A percentile compares a stretch with the other conserved stretches of the same genome.
Conservation (phyloP, 352 stramenopile species). For the Pythium dissimile region DNA sequence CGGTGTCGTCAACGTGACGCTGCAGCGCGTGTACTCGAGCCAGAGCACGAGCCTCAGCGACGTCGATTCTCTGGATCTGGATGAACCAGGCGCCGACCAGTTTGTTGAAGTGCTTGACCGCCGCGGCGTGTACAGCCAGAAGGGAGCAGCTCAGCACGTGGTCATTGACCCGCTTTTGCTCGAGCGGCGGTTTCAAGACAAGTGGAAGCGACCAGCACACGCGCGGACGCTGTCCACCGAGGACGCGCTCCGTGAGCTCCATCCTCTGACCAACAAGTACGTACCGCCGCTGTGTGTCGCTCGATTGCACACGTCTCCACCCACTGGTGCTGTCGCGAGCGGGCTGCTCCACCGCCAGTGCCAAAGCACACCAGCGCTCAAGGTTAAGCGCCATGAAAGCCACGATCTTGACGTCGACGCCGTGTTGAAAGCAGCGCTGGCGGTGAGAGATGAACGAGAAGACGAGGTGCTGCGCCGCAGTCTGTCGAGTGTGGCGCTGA, state of each 20-base stretch:
- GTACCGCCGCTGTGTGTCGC: slow-evolving; percentile 49
- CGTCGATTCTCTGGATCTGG: not conserved
- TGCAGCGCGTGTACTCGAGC: slow-evolving; percentile 13
- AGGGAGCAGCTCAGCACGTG: slow-evolving; percentile 36
- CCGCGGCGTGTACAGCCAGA: slow-evolving; percentile 20
- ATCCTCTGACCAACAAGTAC: slow-evolving; percentile 51
- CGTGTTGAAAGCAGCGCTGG: not conserved
- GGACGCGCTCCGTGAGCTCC: slow-evolving; percentile 29
- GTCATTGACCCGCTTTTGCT: slow-evolving; percentile 52
- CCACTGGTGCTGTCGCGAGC: not conserved
- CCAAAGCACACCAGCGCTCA: slow-evolving; percentile 18
- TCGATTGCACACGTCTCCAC: slow-evolving; percentile 24
- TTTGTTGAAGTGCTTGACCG: slow-evolving; percentile 66
- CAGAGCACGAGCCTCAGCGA: not conserved
- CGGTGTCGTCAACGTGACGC: slow-evolving; percentile 15
- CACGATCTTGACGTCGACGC: not conserved
- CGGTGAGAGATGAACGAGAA: slow-evolving; percentile 20
- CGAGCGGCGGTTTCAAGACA: slow-evolving; percentile 57
- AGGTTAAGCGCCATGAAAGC: slow-evolving; percentile 9
- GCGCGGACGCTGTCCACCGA: slow-evolving; percentile 36
- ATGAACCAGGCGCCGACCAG: slow-evolving; percentile 30
- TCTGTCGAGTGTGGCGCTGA: slow-evolving; percentile 54
- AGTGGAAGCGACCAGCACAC: slow-evolving; percentile 27
- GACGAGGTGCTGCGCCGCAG: slow-evolving; percentile 55
- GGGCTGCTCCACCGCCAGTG: slow-evolving; percentile 16